These are phyloP conservation scores for Gypsophila paniculata DNA, from an alignment of 179 eudicot species.

Conservation along the genomic window DNA sequence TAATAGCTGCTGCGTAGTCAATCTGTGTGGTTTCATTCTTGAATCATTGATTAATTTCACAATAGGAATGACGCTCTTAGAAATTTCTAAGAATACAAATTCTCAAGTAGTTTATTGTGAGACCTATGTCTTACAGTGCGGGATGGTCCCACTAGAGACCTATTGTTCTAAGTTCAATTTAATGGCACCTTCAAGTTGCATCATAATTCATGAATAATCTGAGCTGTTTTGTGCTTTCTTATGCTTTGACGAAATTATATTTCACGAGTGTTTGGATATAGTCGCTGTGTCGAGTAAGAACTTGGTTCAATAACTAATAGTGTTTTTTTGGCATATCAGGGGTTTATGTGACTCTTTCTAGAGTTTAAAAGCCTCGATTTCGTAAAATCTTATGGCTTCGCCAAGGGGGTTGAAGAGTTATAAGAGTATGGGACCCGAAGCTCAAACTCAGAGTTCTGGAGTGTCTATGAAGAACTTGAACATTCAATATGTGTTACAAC, in stretches of 20 bases:
- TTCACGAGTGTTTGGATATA: neutral
- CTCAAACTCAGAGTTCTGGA: constrained; percentile 45
- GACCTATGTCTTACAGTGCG: no score
- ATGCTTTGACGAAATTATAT: neutral
- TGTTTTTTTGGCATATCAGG: neutral
- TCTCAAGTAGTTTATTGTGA: no score
- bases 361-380: neutral
- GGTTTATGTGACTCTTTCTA: neutral
- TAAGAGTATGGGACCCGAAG: constrained; percentile 54
- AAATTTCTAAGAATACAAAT: neutral
- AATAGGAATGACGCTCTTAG: neutral
- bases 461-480: constrained; percentile 74
- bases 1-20: neutral
- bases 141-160: no score
- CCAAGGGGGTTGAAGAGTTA: constrained; percentile 45
- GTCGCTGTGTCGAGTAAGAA: neutral
- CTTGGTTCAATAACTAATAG: neutral
- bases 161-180: neutral
- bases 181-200: neutral
- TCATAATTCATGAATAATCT: neutral
- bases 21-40: neutral
- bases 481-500: constrained; percentile 87
- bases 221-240: neutral
- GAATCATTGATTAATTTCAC: neutral
- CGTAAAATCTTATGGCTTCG: constrained; percentile 35